Conservation (phyloP, 169 alveolate genomes). For the Eimeria tenella region DNA sequence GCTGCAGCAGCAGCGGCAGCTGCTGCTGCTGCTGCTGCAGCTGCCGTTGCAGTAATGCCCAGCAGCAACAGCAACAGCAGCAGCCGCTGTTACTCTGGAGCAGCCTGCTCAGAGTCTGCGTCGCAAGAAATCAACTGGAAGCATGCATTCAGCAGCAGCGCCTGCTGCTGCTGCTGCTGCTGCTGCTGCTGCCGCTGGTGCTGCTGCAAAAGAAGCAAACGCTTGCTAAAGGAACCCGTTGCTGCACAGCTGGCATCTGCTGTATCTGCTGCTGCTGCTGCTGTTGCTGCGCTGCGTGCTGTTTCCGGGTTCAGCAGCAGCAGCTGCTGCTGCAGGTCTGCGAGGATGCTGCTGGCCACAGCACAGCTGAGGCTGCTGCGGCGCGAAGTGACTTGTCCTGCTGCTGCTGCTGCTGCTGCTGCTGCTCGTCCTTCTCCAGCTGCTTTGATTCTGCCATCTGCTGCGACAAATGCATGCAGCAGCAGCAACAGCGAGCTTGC, state of each 20-base stretch:
- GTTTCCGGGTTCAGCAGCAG: slow-evolving; percentile 50
- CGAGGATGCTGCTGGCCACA: neutral
- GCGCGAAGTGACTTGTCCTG: neutral
- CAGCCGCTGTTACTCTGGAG: neutral
- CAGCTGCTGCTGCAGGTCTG: slow-evolving; percentile 59
- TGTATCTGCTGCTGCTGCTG: slow-evolving; percentile 21
- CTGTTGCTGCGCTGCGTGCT: slow-evolving; percentile 41
- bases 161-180: slow-evolving; percentile 66
- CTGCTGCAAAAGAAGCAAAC: slow-evolving; percentile 30
- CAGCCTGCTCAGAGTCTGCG: neutral
- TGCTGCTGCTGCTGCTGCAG: neutral
- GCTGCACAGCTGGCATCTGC: neutral
- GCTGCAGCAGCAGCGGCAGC: slow-evolving; percentile 1
- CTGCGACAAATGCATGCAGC: slow-evolving; percentile 62
- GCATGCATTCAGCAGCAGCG: slow-evolving; percentile 43
- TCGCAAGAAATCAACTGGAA: neutral
- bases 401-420: neutral
- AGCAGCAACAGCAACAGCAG: slow-evolving; percentile 34
- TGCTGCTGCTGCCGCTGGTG: slow-evolving; percentile 36
- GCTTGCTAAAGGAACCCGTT: neutral
- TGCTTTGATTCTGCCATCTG: neutral
- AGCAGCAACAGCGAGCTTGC: slow-evolving; percentile 55
- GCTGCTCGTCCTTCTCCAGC: neutral
- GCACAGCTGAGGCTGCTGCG: neutral
- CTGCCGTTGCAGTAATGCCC: neutral